Evolutionary conservation across 2,329 filamentous ascomycete genomes (phyloP), one percentile per base, ranked within the genome.

Genomic region (Gyromitra esculenta): DNA sequence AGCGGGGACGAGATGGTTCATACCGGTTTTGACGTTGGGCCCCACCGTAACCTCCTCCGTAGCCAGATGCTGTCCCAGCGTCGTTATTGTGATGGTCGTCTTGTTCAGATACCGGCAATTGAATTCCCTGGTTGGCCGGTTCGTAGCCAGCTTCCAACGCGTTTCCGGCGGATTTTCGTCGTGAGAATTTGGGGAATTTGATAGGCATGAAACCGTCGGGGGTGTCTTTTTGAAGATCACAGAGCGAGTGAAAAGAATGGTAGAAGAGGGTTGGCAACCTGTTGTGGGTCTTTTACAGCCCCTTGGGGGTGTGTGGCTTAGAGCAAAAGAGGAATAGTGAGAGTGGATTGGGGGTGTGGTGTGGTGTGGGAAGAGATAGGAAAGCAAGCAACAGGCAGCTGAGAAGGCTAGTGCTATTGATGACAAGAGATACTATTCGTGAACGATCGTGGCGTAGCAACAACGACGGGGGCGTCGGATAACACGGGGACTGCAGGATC

Each of bases 121-220:
- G 71, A 64, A 73, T 78, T 75, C 77, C 79, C 69, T 79, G 79
- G 77, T 81, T 79, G 68, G 80, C 80, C 54, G 80, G 80, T 76
- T 81, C 79, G 78, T 81, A 81, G 62, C 75, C 79, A 66, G 80
- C 78, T 77, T 81, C 80, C 72, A 81, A 75, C 73, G 80, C 78
- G 80, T 80, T 81, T 76, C 79, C 80, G 78, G 79, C 79, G 78
- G 80, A 81, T 80, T 81, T 81, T 78, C 80, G 79, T 76, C 80
- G 80, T 65, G 78, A 71, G 73, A 81, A 81, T 73, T 80, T 80
- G 76, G 79, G 80, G 68, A 81, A 80, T 81, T 81, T 81, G 79
- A 81, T 81, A 80, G 80, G 80, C 80, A 81, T 81, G 69, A 71
- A 78, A 69, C 74, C 75, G 71, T 68, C 31, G 59, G 71, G 57